phyloP scores from a whole-genome alignment of 1,284 basidiomycete genomes.

The Marasmius oreades region DNA sequence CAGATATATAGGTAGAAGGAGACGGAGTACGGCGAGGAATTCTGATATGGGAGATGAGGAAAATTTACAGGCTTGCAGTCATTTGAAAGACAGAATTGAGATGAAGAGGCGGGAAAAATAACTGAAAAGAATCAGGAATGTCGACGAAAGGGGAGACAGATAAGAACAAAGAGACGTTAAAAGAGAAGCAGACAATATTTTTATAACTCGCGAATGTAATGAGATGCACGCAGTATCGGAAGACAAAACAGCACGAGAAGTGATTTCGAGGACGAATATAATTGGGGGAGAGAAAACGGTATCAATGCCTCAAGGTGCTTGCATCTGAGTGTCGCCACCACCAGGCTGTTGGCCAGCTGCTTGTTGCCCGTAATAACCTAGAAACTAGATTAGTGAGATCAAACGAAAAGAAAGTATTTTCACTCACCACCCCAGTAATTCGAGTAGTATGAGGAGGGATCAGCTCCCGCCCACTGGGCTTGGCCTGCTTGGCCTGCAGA shows the following conservation, averaged over 20 bases:
- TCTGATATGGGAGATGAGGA: conserved; percentile 5
- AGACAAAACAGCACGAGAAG: not conserved
- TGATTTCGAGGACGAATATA: conserved; percentile 10
- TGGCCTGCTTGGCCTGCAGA: conserved; percentile 54
- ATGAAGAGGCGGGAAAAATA: not conserved
- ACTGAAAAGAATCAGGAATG: not conserved
- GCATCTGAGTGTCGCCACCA: conserved; percentile 55
- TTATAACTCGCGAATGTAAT: not conserved
- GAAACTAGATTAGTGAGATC: conserved; percentile 9
- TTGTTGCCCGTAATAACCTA: conserved; percentile 79
- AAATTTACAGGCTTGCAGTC: not conserved
- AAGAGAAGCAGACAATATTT: not conserved
- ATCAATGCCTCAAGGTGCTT: conserved; percentile 46
- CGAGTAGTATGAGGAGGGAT: conserved; percentile 74
- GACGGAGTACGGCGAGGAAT: too few species aligned
- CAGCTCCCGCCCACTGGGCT: conserved; percentile 67
- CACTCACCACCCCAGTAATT: conserved; percentile 80
- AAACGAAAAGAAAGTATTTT: conserved; percentile 3
- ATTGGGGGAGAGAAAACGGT: conserved; percentile 15
- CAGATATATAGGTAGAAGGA: conserved; percentile 8
- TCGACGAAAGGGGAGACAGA: not conserved
- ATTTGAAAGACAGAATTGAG: not conserved
- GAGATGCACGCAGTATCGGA: not conserved
- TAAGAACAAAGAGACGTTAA: not conserved
- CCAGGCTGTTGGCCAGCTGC: conserved; percentile 51